Evolutionary conservation across 2,329 filamentous ascomycete genomes (phyloP).

Genomic region (Endocalyx cinctus): DNA sequence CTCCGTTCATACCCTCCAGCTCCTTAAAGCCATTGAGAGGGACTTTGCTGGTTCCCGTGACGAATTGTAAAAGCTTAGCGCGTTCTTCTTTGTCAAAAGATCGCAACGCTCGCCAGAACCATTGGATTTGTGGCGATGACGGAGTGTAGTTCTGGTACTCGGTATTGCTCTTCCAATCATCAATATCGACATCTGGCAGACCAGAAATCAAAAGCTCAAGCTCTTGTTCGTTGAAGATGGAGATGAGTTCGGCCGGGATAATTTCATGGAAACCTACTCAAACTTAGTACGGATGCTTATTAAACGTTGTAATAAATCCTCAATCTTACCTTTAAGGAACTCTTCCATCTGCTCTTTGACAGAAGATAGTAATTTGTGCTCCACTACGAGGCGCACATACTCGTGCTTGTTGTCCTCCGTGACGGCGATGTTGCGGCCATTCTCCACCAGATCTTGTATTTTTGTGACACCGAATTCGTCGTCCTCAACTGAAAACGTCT

Average conservation of each 20-base stretch:
- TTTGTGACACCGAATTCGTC: conserved; percentile 90
- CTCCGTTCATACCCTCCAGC: conserved; percentile 97
- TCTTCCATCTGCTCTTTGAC: conserved; percentile 92
- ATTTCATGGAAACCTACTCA: conserved; percentile 87
- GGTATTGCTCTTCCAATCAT: conserved; percentile 98
- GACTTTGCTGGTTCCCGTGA: conserved; percentile 97
- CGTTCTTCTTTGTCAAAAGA: conserved; percentile 99
- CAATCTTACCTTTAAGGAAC: conserved; percentile 70
- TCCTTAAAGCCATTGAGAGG: conserved; percentile 98
- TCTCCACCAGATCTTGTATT: conserved; percentile 78
- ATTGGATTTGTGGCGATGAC: conserved; percentile 94
- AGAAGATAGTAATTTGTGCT: conserved; percentile 86
- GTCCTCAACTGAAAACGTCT: conserved; percentile 91
- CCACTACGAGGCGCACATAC: conserved; percentile 89
- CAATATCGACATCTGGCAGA: conserved; percentile 92
- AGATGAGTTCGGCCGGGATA: conserved; percentile 86
- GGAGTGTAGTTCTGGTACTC: conserved; percentile 98
- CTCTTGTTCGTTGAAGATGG: conserved; percentile 98
- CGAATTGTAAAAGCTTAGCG: conserved; percentile 94
- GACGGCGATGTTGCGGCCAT: conserved; percentile 87
- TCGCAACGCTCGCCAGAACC: conserved; percentile 98
- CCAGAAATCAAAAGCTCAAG: conserved; percentile 94
- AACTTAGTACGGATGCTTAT: background rate
- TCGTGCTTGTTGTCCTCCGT: conserved; percentile 99
- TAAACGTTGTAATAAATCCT: conserved; percentile 4